A percentile compares a stretch with the other conserved stretches of the same genome.
phyloP scores from a whole-genome alignment of 192 early-diverging fungal species.

The Kappamyces sp. region DNA sequence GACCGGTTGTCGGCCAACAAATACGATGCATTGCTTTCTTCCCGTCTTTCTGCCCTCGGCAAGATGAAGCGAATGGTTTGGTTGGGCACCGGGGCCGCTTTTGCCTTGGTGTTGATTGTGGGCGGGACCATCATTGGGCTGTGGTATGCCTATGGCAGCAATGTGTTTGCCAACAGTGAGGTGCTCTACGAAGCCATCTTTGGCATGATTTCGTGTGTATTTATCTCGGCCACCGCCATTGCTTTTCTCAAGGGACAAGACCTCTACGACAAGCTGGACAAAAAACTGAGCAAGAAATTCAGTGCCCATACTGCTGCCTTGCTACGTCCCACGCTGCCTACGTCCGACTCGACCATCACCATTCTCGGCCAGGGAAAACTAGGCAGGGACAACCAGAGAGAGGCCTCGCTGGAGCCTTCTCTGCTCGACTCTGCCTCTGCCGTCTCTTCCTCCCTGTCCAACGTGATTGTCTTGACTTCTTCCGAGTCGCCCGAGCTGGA shows the following conservation, averaged over 20 bases:
- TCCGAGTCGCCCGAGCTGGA: too few species aligned
- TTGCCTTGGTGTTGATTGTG: conserved; percentile 63
- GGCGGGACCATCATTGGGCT: conserved; percentile 72
- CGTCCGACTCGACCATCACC: too few species aligned
- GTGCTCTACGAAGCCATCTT: conserved; percentile 82
- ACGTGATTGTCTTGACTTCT: too few species aligned
- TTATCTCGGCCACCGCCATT: conserved; percentile 78
- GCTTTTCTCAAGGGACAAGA: conserved; percentile 70
- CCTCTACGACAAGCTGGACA: conserved; percentile 74
- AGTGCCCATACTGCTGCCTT: too few species aligned
- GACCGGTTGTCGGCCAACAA: conserved; percentile 14
- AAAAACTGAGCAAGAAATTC: conserved; percentile 42
- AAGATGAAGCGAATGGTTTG: conserved; percentile 56
- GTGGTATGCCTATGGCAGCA: conserved; percentile 53
- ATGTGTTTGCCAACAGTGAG: conserved; percentile 48
- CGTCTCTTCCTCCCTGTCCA: too few species aligned
- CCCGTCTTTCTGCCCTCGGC: not conserved
- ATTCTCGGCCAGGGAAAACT: too few species aligned
- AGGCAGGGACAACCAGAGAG: too few species aligned
- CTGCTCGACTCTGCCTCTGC: too few species aligned
- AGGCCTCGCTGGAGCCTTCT: too few species aligned
- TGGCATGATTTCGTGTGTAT: conserved; percentile 63
- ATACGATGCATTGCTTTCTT: not conserved
- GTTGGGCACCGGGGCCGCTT: conserved; percentile 64
- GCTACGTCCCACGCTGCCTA: too few species aligned